Percentiles rank a stretch among this genome's conserved stretches.
These are phyloP conservation scores for Microdochium paspali DNA, from an alignment of 2,329 filamentous ascomycete species.

Conservation along the genomic window DNA sequence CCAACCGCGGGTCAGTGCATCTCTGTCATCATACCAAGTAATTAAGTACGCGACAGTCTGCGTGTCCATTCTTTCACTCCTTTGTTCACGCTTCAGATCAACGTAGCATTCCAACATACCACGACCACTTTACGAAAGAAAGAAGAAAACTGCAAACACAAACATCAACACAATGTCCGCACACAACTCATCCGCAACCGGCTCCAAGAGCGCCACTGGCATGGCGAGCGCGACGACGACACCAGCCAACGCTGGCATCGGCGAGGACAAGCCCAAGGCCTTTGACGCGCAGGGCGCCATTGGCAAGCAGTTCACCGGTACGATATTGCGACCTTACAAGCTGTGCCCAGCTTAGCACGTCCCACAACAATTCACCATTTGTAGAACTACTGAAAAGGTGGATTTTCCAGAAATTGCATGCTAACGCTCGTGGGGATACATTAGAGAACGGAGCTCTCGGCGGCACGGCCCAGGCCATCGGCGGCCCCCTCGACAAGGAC, in stretches of 20 bases:
- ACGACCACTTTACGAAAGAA: not conserved
- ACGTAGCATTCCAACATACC: no score
- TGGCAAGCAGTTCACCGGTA: constrained; percentile 46
- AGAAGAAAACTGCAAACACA: not conserved
- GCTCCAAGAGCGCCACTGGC: constrained; percentile 16
- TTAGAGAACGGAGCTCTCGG: constrained; percentile 38
- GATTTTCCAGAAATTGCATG: no score
- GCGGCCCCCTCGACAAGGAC: constrained; percentile 38
- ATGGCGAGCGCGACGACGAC: constrained; percentile 16
- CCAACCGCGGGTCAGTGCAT: no score
- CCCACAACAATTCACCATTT: no score
- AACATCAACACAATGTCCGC: constrained; percentile 12
- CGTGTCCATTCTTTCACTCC: no score
- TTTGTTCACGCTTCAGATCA: no score
- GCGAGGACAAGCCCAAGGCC: constrained; percentile 24
- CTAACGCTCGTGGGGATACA: not conserved
- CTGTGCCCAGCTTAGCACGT: no score
- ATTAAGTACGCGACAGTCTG: no score
- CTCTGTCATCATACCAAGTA: no score
- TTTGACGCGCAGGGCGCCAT: constrained; percentile 40
- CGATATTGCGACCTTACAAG: constrained; percentile 1
- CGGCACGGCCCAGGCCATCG: constrained; percentile 37
- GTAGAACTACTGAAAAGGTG: no score
- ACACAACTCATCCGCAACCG: constrained; percentile 19
- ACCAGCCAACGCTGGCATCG: constrained; percentile 18